phyloP scores from a whole-genome alignment of 169 alveolate genomes.

The Plasmodium gallinaceum region DNA sequence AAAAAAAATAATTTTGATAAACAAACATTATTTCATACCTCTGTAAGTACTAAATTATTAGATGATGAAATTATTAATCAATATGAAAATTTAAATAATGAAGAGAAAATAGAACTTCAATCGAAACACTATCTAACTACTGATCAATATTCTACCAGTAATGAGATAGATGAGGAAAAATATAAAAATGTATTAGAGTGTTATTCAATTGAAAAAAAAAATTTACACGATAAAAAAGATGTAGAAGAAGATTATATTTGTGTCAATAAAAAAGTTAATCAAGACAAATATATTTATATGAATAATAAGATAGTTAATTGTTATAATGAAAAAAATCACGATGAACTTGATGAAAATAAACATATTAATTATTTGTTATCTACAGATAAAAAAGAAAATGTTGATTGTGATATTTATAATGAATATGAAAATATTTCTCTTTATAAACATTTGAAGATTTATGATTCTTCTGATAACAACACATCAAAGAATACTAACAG shows the following conservation, averaged over 20 bases:
- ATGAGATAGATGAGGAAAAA: background rate
- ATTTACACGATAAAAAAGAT: background rate
- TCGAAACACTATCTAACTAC: background rate
- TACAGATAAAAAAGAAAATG: background rate
- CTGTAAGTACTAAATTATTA: background rate
- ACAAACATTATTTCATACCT: background rate
- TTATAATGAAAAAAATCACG: background rate
- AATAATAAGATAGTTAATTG: background rate
- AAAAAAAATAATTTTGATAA: conserved; percentile 40
- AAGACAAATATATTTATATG: background rate
- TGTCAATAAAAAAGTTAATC: background rate
- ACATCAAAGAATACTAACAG: background rate
- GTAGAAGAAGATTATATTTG: background rate
- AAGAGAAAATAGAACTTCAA: background rate
- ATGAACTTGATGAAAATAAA: background rate
- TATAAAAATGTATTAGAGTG: background rate
- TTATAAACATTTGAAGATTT: background rate
- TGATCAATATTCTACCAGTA: background rate
- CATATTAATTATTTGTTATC: background rate
- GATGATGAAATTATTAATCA: background rate
- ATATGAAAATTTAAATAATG: background rate
- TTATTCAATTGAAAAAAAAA: background rate
- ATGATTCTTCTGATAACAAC: background rate
- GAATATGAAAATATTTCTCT: background rate
- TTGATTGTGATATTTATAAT: background rate